Base-by-base conservation (phyloP, 2,329 filamentous ascomycete genomes). In the Fusarium cyanostomum region DNA sequence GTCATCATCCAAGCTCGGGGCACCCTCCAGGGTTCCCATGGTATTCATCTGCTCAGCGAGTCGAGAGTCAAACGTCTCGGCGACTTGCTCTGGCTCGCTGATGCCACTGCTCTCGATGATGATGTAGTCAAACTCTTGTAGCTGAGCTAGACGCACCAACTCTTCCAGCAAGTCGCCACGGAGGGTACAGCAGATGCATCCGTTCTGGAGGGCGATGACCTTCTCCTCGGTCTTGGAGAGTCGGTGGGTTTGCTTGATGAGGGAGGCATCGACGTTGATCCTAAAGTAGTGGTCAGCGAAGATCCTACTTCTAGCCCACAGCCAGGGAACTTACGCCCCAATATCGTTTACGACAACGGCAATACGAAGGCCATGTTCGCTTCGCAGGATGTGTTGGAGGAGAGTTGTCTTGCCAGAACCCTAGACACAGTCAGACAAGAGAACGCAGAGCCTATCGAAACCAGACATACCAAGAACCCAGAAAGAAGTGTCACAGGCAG, bases 271-370 rank as follows among this genome's bases (percentile, higher is more conserved):
- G 64, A 90, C 85, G 64, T 90, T 90, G 46, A 90, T 78, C 0
- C 84, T 85, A 26, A 0, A 24, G 12, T 2, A 7, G 0, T 11
- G 12, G 24, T 64, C 12, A 62, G 63, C 16, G n/a, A 30, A 26
- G 0, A 3, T 1, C 7, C 5, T 4, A 15, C 12, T 3, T 12
- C 4, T 9, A 21, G 5, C 3, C 33, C 1, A 12, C 8, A 7
- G 31, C 1, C 5, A 1, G 2, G 3, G 8, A 1, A 74, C 80
- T 65, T 45, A 84, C 82, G 82, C 81, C 59, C 85, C 85, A 76
- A 92, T 90, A 58, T 92, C 89, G 64, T 92, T 92, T 33, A 92
- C 89, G 18, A 92, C 89, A 12, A 92, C 85, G 1, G 88, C 89
- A 55, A 92, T 90, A 2, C 84, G 82, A 8, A 91, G 79, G 1